A percentile compares a stretch with the other conserved stretches of the same genome.
Evolutionary conservation across 805 yeast genomes (phyloP).

Genomic region (Lipomyces spencermartinsiae): DNA sequence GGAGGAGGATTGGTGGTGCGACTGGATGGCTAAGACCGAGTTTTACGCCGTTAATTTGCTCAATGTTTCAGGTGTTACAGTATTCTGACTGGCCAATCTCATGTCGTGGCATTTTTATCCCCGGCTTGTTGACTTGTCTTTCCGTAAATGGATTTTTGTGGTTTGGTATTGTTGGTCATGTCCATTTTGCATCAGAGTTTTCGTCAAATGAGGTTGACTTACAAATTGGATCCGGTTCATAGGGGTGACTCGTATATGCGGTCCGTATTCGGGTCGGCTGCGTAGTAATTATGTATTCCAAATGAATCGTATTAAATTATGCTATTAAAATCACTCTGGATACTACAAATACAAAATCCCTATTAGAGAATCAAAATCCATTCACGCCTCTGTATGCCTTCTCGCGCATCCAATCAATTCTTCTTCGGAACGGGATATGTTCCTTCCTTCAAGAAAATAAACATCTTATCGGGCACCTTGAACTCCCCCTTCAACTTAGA

Average conservation of each 20-base stretch:
- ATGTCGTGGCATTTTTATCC: not conserved
- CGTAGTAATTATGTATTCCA: not conserved
- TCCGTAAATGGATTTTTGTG: not conserved
- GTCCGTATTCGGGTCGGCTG: not conserved
- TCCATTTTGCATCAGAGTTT: not conserved
- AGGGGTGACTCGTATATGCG: too few relatives aligned
- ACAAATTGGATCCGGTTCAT: not conserved
- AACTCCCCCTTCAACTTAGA: slow-evolving; percentile 57
- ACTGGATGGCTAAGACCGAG: not conserved
- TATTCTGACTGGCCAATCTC: not conserved
- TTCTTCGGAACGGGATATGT: slow-evolving; percentile 31
- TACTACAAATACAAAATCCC: not conserved
- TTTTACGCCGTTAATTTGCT: not conserved
- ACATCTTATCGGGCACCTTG: slow-evolving; percentile 56
- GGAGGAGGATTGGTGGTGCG: not conserved
- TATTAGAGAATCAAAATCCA: not conserved
- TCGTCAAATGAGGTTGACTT: not conserved
- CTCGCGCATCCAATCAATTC: not conserved
- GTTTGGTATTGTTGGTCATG: not conserved
- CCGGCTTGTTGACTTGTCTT: not conserved
- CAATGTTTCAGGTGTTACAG: not conserved
- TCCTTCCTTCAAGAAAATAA: slow-evolving; percentile 31
- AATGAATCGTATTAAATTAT: not conserved
- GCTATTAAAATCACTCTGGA: not conserved
- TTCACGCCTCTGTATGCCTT: not conserved